Conservation (phyloP, 805 yeast genomes). For the Kuraishia piskuri region DNA sequence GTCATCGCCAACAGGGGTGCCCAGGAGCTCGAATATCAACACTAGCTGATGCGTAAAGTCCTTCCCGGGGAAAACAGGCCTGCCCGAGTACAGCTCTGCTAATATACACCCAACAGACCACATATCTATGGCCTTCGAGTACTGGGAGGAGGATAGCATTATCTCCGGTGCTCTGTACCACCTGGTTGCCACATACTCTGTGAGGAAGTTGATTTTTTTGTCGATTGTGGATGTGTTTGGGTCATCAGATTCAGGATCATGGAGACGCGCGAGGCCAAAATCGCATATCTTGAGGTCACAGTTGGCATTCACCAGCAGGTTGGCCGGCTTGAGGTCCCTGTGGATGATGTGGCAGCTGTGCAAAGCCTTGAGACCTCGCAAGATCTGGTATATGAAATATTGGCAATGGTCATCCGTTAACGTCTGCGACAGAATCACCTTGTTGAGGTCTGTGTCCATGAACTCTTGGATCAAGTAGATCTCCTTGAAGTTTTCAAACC, state of each 20-base stretch:
- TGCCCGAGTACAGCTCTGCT: slow-evolving; percentile 55
- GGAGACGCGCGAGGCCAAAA: slow-evolving; percentile 77
- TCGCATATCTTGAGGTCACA: slow-evolving; percentile 94
- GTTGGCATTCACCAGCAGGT: slow-evolving; percentile 77
- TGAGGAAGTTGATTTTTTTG: slow-evolving; percentile 67
- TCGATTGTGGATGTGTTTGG: slow-evolving; percentile 20
- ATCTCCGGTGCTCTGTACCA: slow-evolving; percentile 97
- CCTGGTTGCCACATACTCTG: slow-evolving; percentile 95
- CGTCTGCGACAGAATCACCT: slow-evolving; percentile 46
- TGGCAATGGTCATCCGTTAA: slow-evolving; percentile 62
- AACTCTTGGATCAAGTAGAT: slow-evolving; percentile 70
- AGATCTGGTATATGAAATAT: slow-evolving; percentile 60
- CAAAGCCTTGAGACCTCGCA: slow-evolving; percentile 61
- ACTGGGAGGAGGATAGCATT: slow-evolving; percentile 65
- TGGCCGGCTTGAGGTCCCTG: slow-evolving; percentile 75
- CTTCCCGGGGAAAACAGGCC: slow-evolving; percentile 68
- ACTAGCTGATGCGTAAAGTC: slow-evolving; percentile 64
- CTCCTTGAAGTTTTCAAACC: slow-evolving; percentile 54
- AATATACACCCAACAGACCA: slow-evolving; percentile 79
- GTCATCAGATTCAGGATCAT: slow-evolving; percentile 21
- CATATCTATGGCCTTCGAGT: slow-evolving; percentile 68
- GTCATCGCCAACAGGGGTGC: slow-evolving; percentile 70
- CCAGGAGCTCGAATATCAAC: slow-evolving; percentile 59
- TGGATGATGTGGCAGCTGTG: slow-evolving; percentile 71
- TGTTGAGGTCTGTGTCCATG: slow-evolving; percentile 69